Base-by-base conservation (phyloP, 768 basidiomycete genomes). In the Kwoniella heveanensis region DNA sequence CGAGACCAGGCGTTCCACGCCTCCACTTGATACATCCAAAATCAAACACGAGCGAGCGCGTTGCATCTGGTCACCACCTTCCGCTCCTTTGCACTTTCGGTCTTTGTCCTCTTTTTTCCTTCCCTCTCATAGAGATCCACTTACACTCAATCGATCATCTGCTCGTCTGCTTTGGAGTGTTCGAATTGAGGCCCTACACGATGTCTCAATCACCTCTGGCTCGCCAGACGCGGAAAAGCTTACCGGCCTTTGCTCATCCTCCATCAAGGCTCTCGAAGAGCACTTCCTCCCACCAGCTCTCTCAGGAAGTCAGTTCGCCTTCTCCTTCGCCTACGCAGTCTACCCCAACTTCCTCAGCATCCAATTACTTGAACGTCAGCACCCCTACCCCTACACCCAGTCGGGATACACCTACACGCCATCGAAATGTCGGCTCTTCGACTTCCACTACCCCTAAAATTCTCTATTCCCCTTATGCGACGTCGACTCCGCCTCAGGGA, bases 171-270 rank as follows among this genome's bases (percentile, higher is more conserved):
- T 32, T 5, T 32, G n/a, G n/a, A n/a, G n/a, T n/a, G n/a, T n/a
- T n/a, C n/a, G n/a, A n/a, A n/a, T n/a, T n/a, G n/a, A n/a, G n/a
- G n/a, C n/a, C n/a, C 32, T 32, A 6, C 32, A 5, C 21, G 36
- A 76, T 76, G 74, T 76, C 74, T 4, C 74, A 76, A 56, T 73
- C 74, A 44, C 74, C 74, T 1, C 62, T 76, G 3, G 70, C 72
- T 19, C 62, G 74, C 1, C 66, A 67, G 0, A 63, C 74, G 6
- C 58, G 74, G 5, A 60, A 68, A 5, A 30, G 69, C 0, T 60
- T 76, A 10, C 67, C 69, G 4, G 64, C 74, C 0, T 71, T 76
- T 62, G 60, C 69, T n/a, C 66, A 68, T 46, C 54, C 66, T 15
- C 73, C 71, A 2, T 75, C 73, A 5, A 54, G 63, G 37, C 65